Evolutionary conservation across 2,329 filamentous ascomycete genomes (phyloP).

Genomic region (Apiospora arundinis): DNA sequence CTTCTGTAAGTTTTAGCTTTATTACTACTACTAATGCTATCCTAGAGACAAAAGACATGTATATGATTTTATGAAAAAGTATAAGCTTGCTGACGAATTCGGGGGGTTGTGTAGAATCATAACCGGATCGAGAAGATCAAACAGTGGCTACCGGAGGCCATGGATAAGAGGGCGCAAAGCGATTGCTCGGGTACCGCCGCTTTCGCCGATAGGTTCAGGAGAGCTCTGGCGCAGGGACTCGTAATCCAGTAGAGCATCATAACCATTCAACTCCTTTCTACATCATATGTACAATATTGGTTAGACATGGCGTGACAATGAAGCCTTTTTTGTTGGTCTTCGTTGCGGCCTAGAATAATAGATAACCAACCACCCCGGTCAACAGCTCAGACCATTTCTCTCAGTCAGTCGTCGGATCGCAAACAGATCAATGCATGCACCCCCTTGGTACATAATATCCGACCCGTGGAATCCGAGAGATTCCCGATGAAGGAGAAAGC

Average conservation of each 20-base stretch:
- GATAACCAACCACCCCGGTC: no score
- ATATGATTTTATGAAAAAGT: no score
- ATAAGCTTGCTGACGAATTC: conserved; percentile 23
- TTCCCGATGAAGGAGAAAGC: conserved; percentile 11
- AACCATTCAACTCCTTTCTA: background rate
- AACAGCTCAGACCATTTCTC: background rate
- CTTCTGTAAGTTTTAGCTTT: conserved; percentile 58
- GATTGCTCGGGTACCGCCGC: conserved; percentile 59
- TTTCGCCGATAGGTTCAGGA: conserved; percentile 60
- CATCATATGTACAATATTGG: background rate
- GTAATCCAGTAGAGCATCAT: conserved; percentile 32
- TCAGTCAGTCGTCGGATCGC: background rate
- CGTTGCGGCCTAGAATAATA: background rate
- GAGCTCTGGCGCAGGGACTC: conserved; percentile 49
- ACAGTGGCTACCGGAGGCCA: conserved; percentile 65
- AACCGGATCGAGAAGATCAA: conserved; percentile 69
- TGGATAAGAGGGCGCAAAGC: conserved; percentile 59
- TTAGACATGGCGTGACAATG: background rate
- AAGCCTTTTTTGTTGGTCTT: background rate
- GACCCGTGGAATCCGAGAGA: conserved; percentile 11
- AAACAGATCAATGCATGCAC: background rate
- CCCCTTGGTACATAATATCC: background rate
- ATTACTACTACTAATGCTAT: background rate
- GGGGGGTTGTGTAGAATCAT: conserved; percentile 52
- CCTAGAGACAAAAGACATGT: background rate